These are phyloP conservation scores for Candolleomyces efflorescens DNA, from an alignment of 768 basidiomycete species.

Conservation along the genomic window DNA sequence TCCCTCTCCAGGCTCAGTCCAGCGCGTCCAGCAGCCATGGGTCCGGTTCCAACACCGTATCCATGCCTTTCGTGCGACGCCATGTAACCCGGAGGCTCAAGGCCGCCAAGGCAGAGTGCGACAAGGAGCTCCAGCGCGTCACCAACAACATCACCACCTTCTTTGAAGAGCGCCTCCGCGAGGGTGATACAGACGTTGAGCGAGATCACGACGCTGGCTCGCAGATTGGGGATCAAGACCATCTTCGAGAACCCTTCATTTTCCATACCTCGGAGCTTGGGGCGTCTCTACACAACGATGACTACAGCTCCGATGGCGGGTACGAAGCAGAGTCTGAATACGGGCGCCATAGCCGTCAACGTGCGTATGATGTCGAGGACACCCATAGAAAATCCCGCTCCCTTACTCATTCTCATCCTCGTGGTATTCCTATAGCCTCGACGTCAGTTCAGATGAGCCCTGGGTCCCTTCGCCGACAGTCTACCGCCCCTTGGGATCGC, in stretches of 20 bases:
- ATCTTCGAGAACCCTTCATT: constrained; percentile 56
- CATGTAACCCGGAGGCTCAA: constrained; percentile 92
- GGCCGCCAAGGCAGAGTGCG: constrained; percentile 93
- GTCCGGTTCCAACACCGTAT: constrained; percentile 70
- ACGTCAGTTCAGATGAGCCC: constrained; percentile 58
- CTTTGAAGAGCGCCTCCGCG: constrained; percentile 87
- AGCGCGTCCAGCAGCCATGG: constrained; percentile 34
- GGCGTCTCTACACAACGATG: constrained; percentile 58
- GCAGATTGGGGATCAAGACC: constrained; percentile 50
- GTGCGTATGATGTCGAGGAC: constrained; percentile 57
- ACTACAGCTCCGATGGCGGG: constrained; percentile 76
- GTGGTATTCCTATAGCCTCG: constrained; percentile 51
- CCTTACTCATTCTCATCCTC: constrained; percentile 41
- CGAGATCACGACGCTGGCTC: constrained; percentile 58
- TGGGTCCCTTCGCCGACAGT: constrained; percentile 62
- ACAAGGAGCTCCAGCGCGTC: constrained; percentile 92
- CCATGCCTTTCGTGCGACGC: constrained; percentile 88
- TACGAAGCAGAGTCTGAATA: constrained; percentile 75
- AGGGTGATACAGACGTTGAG: constrained; percentile 68
- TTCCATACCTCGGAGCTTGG: constrained; percentile 55
- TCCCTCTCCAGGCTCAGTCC: constrained; percentile 40
- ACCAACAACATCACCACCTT: constrained; percentile 92
- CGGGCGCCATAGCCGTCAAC: constrained; percentile 66
- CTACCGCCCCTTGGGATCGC: constrained; percentile 63
- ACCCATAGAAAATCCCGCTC: constrained; percentile 24